Percentiles rank a stretch among this genome's conserved stretches.
These are phyloP conservation scores for Cokeromyces recurvatus DNA, from an alignment of 371 early-diverging fungal genomes.

Conservation along the genomic window DNA sequence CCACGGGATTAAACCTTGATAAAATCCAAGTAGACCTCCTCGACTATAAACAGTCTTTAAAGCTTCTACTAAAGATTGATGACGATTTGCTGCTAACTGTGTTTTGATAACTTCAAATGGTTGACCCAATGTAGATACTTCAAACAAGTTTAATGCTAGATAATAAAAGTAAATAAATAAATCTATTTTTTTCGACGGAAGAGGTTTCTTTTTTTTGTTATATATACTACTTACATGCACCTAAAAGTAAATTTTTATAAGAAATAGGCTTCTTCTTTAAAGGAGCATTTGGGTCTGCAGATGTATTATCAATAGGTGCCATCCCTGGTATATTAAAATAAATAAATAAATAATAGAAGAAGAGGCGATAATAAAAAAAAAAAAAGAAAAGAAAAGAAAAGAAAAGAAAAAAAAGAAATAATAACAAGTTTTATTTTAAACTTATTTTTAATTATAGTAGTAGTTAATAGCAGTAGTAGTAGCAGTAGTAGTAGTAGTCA, in stretches of 20 bases:
- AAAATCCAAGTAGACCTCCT: constrained; percentile 80
- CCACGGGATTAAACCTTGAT: constrained; percentile 82
- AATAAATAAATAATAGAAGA: constrained; percentile 1
- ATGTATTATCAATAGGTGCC: constrained; percentile 17
- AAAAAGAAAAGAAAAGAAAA: background rate
- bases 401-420: background rate
- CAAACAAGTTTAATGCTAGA: constrained; percentile 68
- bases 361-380: background rate
- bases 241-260: constrained; percentile 57
- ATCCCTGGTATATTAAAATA: constrained; percentile 8
- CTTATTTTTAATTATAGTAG: too few species aligned
- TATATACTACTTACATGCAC: constrained; percentile 46
- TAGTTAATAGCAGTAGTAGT: too few species aligned
- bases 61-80: constrained; percentile 60
- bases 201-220: constrained; percentile 10
- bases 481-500: too few species aligned
- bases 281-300: constrained; percentile 35
- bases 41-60: constrained; percentile 67
- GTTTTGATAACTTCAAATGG: constrained; percentile 92
- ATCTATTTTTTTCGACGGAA: background rate
- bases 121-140: constrained; percentile 85
- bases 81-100: constrained; percentile 84
- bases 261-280: constrained; percentile 57
- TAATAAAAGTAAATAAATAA: background rate
- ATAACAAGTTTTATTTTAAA: background rate